These are phyloP conservation scores for Talaromyces atroroseus DNA, from an alignment of 2,329 filamentous ascomycete species.

Conservation along the genomic window DNA sequence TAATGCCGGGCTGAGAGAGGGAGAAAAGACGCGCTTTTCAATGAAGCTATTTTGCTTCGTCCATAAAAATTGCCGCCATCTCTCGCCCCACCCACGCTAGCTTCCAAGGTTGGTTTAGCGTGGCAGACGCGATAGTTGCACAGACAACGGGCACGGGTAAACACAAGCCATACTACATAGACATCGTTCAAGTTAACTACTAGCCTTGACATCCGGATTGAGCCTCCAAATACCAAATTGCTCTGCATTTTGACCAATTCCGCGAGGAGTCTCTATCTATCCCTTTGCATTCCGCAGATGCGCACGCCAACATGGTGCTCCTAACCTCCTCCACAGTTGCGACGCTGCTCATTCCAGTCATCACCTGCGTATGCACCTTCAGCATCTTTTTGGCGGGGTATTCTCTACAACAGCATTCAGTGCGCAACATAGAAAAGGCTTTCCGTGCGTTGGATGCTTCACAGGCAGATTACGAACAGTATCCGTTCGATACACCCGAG, in stretches of 20 bases:
- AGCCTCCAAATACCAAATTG: not conserved
- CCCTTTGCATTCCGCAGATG: constrained; percentile 10
- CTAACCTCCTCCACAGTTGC: constrained; percentile 42
- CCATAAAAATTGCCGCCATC: not conserved
- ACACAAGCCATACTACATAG: not conserved
- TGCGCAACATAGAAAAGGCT: constrained; percentile 68
- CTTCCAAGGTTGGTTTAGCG: constrained; percentile 55
- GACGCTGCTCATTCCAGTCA: constrained; percentile 37
- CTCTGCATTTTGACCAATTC: not conserved
- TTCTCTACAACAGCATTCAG: constrained; percentile 77
- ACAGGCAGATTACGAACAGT: constrained; percentile 25
- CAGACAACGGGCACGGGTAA: constrained; percentile 13
- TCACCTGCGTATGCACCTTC: constrained; percentile 69
- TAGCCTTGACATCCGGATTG: not conserved
- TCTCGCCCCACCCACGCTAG: constrained; percentile 57
- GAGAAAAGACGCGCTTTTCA: not conserved
- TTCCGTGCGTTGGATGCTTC: constrained; percentile 47
- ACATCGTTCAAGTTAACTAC: not conserved
- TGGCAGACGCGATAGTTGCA: constrained; percentile 8
- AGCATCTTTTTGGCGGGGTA: constrained; percentile 86
- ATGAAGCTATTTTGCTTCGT: not conserved
- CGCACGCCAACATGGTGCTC: constrained; percentile 37
- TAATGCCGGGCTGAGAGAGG: not conserved
- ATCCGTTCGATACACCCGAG: constrained; percentile 7
- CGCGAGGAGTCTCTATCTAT: not conserved